Evolutionary conservation across 331 rosid species (phyloP).

Genomic region (Telfairia occidentalis): DNA sequence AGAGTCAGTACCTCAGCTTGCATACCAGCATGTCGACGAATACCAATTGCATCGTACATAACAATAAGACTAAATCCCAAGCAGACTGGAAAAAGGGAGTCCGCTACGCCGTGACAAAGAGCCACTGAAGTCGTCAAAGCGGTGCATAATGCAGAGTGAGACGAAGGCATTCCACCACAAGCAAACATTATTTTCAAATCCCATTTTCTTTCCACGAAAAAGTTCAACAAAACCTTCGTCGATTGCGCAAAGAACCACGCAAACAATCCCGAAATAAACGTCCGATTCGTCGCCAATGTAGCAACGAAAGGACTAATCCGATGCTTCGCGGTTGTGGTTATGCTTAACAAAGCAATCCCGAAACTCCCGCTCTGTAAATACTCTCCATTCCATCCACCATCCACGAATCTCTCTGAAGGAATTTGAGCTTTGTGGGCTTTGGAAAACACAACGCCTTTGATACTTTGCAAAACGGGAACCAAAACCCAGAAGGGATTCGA

Average conservation of each 20-base stretch:
- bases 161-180: slow-evolving; percentile 86
- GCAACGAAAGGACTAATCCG: slow-evolving; percentile 67
- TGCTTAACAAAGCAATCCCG: slow-evolving; percentile 48
- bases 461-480: slow-evolving; percentile 16
- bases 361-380: slow-evolving; percentile 42
- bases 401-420: slow-evolving; percentile 13
- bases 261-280: slow-evolving; percentile 57
- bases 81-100: slow-evolving; percentile 71
- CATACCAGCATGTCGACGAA: slow-evolving; percentile 80
- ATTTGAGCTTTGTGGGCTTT: slow-evolving; percentile 19
- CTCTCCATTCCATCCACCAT: not conserved
- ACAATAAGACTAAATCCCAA: slow-evolving; percentile 76
- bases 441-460: slow-evolving; percentile 23
- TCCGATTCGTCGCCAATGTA: slow-evolving; percentile 66
- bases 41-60: slow-evolving; percentile 83
- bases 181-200: slow-evolving; percentile 47
- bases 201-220: slow-evolving; percentile 65
- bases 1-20: slow-evolving; percentile 56
- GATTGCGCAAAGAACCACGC: slow-evolving; percentile 64
- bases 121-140: slow-evolving; percentile 81
- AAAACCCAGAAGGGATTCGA: slow-evolving; percentile 20
- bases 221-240: slow-evolving; percentile 45
- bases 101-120: slow-evolving; percentile 75
- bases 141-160: slow-evolving; percentile 71
- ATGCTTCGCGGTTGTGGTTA: slow-evolving; percentile 43